Evolutionary conservation across 139 green algal genomes (phyloP).

Genomic region (Raphidocelis subcapitata): DNA sequence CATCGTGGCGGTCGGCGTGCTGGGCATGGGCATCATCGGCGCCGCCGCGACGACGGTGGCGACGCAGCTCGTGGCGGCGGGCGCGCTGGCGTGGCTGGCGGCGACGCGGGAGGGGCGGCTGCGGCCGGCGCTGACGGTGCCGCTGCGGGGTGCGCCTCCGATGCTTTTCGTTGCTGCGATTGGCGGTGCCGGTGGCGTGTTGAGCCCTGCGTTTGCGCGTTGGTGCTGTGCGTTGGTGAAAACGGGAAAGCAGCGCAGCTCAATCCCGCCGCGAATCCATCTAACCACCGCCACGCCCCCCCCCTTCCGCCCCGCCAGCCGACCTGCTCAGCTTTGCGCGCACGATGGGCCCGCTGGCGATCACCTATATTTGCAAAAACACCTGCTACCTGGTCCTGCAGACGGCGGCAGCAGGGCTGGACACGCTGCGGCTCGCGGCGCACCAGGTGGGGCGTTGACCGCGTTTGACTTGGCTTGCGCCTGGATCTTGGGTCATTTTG

Average conservation of each 20-base stretch:
- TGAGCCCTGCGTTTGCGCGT: too few relatives aligned
- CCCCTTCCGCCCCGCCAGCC: background rate
- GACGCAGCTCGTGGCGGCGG: constrained; percentile 52
- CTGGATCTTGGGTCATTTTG: too few relatives aligned
- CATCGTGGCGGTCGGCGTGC: constrained; percentile 48
- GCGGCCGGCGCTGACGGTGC: background rate
- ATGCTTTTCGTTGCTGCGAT: too few relatives aligned
- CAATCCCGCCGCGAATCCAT: too few relatives aligned
- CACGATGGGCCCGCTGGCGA: constrained; percentile 53
- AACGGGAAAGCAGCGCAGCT: too few relatives aligned
- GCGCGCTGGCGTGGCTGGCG: constrained; percentile 21
- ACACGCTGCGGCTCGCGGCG: constrained; percentile 53
- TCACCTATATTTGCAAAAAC: constrained; percentile 74
- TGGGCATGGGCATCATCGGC: constrained; percentile 56
- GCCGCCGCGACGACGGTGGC: constrained; percentile 59
- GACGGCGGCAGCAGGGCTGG: constrained; percentile 52
- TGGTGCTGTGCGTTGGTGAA: too few relatives aligned
- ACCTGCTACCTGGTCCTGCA: constrained; percentile 22
- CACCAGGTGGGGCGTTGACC: constrained; percentile 49
- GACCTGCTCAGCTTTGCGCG: constrained; percentile 10
- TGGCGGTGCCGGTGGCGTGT: too few relatives aligned
- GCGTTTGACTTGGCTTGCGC: background rate
- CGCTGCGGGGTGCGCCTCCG: background rate
- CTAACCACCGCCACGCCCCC: too few relatives aligned
- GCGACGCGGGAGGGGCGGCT: background rate